Conservation (phyloP, 2,329 filamentous ascomycete genomes). For the Aspergillus uvarum region DNA sequence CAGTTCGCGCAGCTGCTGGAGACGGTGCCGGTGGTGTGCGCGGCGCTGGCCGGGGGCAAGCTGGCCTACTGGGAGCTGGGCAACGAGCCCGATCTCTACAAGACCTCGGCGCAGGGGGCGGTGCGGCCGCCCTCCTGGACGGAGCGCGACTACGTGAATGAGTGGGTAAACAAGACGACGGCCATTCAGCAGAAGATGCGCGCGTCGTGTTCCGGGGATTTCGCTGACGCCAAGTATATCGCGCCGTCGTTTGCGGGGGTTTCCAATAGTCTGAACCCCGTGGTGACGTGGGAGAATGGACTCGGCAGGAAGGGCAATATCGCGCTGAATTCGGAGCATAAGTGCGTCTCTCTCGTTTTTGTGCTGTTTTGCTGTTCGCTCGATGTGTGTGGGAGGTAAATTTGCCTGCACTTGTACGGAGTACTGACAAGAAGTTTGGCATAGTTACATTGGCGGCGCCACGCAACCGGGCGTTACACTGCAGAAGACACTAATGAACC, state of each 20-base stretch:
- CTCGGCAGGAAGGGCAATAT: conserved; percentile 1
- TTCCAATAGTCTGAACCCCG: conserved; percentile 4
- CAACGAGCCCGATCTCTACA: conserved; percentile 63
- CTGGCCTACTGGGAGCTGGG: conserved; percentile 63
- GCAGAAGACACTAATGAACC: conserved; percentile 63
- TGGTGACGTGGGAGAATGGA: conserved; percentile 8
- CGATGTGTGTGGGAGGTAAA: background rate
- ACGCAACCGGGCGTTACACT: conserved; percentile 61
- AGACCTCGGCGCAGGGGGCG: conserved; percentile 50
- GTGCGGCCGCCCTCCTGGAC: conserved; percentile 1
- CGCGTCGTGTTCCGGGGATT: background rate
- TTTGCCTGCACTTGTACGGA: conserved; percentile 3
- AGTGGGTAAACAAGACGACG: conserved; percentile 3
- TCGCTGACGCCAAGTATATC: conserved; percentile 1
- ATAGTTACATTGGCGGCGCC: conserved; percentile 63
- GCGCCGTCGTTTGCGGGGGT: conserved; percentile 5
- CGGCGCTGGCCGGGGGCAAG: conserved; percentile 52
- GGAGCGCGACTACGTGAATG: conserved; percentile 7
- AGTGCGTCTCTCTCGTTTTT: background rate
- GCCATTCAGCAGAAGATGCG: background rate
- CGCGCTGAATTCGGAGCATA: conserved; percentile 6
- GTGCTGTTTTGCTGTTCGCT: too few relatives aligned
- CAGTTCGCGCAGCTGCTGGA: background rate
- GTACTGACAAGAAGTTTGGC: conserved; percentile 39
- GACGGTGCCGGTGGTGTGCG: conserved; percentile 59